Base-by-base conservation (phyloP, 1,284 basidiomycete genomes). In the Ustilago tritici region DNA sequence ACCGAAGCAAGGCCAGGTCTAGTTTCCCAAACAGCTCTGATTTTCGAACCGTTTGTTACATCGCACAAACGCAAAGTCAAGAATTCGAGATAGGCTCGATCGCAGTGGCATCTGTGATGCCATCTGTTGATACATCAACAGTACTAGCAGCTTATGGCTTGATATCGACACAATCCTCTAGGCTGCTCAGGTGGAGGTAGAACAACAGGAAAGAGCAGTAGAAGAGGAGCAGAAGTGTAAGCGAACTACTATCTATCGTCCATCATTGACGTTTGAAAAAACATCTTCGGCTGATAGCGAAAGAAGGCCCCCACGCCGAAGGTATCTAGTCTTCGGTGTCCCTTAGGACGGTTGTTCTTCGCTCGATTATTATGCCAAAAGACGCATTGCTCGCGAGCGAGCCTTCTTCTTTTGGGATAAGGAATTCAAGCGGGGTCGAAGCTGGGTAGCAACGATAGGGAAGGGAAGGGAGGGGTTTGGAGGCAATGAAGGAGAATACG, bases 171-270 rank as follows among this genome's bases (percentile, higher is more conserved):
- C 23, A 50, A 7, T 14, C 28, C 23, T 50, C 49, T 14, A 14
- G 14, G 4, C 4, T 32, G 23, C 28, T 50, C 28, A 49, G 28
- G 15, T 4, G n/a, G n/a, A 9, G n/a, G 11, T 46, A 11, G n/a
- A 46, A 8, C n/a, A 46, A 8, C 10, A 43, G n/a, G 15, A 6
- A 41, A 15, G 14, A 7, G 43, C 35, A 52, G 40, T 19, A 49
- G 28, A 31, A 2, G 47, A 28, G 17, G 35, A 32, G 36, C 34
- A 53, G 40, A 43, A 35, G 31, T 78, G 71, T 78, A 31, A 71
- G 68, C 76, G 59, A 61, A 74, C 76, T 78, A 78, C 76, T 78
- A 78, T 74, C 76, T 78, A 78, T 74, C 76, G 68, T 70, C 76
- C 76, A 70, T 70, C 76, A 78, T 74, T 64, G 76, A 78, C 57